These are phyloP conservation scores for Aspergillus sergii DNA, from an alignment of 2,329 filamentous ascomycete species.

Conservation along the genomic window DNA sequence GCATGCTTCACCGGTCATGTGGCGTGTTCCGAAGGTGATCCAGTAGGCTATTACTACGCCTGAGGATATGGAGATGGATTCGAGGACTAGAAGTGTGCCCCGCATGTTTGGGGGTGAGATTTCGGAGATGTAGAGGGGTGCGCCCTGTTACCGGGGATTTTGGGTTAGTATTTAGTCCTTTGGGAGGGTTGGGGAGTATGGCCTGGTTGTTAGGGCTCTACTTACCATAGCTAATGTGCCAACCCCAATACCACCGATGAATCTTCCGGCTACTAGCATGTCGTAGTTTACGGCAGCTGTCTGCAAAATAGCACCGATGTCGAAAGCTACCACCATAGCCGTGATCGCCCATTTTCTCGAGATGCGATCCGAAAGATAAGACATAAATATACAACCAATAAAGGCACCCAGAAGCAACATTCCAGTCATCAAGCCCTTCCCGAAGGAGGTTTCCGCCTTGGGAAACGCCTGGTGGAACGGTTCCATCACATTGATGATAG, in stretches of 20 bases:
- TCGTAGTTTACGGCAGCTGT: neutral
- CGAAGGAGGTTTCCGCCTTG: conserved; percentile 36
- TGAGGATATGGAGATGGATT: conserved; percentile 51
- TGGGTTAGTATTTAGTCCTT: neutral
- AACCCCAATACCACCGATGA: conserved; percentile 41
- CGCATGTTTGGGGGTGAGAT: conserved; percentile 39
- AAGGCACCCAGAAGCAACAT: conserved; percentile 47
- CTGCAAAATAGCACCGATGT: neutral
- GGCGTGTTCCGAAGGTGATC: conserved; percentile 56
- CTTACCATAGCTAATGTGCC: conserved; percentile 39
- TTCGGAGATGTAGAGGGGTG: conserved; percentile 39
- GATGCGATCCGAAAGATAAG: conserved; percentile 38
- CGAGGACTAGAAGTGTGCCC: conserved; percentile 37
- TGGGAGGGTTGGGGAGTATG: neutral
- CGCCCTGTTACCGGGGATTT: conserved; percentile 8
- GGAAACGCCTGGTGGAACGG: conserved; percentile 48
- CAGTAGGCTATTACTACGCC: conserved; percentile 56
- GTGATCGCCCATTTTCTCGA: conserved; percentile 47
- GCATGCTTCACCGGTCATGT: conserved; percentile 45
- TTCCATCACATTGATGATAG: conserved; percentile 49
- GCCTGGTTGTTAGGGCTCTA: neutral
- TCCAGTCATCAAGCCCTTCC: conserved; percentile 44
- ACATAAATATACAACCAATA: conserved; percentile 43
- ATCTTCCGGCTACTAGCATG: conserved; percentile 34
- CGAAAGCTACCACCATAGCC: conserved; percentile 21